These are phyloP conservation scores for Penstemon davidsonii DNA, from an alignment of 257 asterid species.

Conservation along the genomic window DNA sequence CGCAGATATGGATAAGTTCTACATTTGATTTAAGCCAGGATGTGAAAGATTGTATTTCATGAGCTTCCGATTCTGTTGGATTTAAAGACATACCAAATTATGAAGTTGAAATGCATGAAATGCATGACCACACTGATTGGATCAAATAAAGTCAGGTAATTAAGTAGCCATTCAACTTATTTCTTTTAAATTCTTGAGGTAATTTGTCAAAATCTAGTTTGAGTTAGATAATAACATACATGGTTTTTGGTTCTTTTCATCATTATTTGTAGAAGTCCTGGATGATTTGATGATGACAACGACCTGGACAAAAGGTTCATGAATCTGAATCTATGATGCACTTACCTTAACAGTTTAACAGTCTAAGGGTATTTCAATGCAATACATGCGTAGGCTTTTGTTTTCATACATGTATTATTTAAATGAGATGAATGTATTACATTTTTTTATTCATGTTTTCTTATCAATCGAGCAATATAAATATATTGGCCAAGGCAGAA, in stretches of 20 bases:
- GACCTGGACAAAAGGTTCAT: too few relatives aligned
- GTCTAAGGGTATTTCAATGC: too few relatives aligned
- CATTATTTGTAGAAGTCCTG: neutral
- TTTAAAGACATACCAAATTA: conserved; percentile 62
- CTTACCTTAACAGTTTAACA: too few relatives aligned
- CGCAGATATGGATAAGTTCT: conserved; percentile 68
- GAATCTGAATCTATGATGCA: too few relatives aligned
- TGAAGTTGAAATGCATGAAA: conserved; percentile 55
- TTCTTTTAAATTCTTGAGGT: neutral
- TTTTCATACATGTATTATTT: too few relatives aligned
- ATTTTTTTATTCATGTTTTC: too few relatives aligned
- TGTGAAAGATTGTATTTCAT: conserved; percentile 73
- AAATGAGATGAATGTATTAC: too few relatives aligned
- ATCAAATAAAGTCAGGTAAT: conserved; percentile 67
- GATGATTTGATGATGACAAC: neutral
- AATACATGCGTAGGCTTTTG: too few relatives aligned
- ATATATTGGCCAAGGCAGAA: neutral
- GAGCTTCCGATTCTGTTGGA: conserved; percentile 80
- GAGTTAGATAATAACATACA: neutral
- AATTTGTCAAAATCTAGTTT: neutral
- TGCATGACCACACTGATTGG: conserved; percentile 81
- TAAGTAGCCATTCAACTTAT: neutral
- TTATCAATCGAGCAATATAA: too few relatives aligned
- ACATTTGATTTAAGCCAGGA: conserved; percentile 60
- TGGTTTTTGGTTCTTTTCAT: neutral